A percentile compares a stretch with the other conserved stretches of the same genome.
Evolutionary conservation across 805 yeast species (phyloP).

Genomic region (Kluyveromyces wickerhamii): DNA sequence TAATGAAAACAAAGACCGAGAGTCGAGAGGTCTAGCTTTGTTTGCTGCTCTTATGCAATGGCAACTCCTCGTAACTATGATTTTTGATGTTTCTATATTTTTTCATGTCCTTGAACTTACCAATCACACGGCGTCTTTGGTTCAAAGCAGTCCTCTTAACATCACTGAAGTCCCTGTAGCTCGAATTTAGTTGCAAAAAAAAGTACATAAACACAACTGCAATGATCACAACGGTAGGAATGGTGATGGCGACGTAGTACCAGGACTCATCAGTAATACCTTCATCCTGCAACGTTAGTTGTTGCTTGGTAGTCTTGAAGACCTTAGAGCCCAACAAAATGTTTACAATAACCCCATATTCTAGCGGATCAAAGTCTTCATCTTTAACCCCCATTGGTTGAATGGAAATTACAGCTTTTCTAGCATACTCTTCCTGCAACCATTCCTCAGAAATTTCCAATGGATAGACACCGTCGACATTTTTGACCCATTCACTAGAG

Average conservation of each 20-base stretch:
- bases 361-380: slow-evolving; percentile 53
- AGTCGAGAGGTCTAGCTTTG: no score
- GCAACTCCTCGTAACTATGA: slow-evolving; percentile 36
- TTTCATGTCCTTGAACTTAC: slow-evolving; percentile 31
- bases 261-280: slow-evolving; percentile 39
- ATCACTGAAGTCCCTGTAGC: slow-evolving; percentile 45
- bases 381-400: slow-evolving; percentile 64
- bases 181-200: slow-evolving; percentile 48
- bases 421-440: slow-evolving; percentile 47
- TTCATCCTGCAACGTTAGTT: slow-evolving; percentile 36
- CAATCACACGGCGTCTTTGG: slow-evolving; percentile 33
- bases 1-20: no score
- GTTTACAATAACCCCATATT: slow-evolving; percentile 45
- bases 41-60: slow-evolving; percentile 28
- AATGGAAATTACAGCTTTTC: slow-evolving; percentile 54
- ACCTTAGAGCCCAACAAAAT: slow-evolving; percentile 35
- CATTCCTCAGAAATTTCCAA: slow-evolving; percentile 55
- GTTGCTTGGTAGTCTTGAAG: slow-evolving; percentile 36
- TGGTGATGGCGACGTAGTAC: slow-evolving; percentile 56
- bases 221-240: slow-evolving; percentile 59
- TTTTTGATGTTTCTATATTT: slow-evolving; percentile 28
- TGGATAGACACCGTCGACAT: slow-evolving; percentile 55
- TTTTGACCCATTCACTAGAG: slow-evolving; percentile 64
- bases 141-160: slow-evolving; percentile 32
- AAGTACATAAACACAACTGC: slow-evolving; percentile 57